Evolutionary conservation across 495 filamentous ascomycete genomes (phyloP).

Genomic region (Aspergillus affinis): DNA sequence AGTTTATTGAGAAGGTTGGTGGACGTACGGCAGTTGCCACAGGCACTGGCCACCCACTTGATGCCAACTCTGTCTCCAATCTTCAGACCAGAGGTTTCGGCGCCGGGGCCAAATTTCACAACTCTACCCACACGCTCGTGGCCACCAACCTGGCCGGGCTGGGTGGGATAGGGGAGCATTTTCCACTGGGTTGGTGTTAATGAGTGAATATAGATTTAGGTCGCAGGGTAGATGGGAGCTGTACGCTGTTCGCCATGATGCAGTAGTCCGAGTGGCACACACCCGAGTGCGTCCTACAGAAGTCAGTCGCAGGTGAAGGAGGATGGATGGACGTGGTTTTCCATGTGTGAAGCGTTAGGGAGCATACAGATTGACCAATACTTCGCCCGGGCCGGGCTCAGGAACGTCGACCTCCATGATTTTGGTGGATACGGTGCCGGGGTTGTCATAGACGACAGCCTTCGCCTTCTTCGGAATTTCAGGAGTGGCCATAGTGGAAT

Average conservation of each 20-base stretch:
- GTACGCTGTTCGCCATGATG: slow-evolving; percentile 45
- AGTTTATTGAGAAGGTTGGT: too few species aligned
- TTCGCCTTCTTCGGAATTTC: neutral
- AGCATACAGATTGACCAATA: neutral
- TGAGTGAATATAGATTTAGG: neutral
- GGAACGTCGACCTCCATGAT: neutral
- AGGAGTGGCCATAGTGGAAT: neutral
- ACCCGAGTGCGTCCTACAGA: slow-evolving; percentile 52
- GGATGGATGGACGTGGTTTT: too few species aligned
- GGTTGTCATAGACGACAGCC: neutral
- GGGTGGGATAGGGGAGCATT: neutral
- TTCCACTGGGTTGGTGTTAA: neutral
- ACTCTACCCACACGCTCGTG: slow-evolving; percentile 1
- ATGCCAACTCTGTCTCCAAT: slow-evolving; percentile 57
- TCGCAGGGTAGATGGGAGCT: too few species aligned
- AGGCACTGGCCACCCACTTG: slow-evolving; percentile 36
- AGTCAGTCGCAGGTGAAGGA: too few species aligned
- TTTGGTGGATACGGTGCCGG: neutral
- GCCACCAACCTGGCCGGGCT: neutral
- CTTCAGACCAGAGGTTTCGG: slow-evolving; percentile 47
- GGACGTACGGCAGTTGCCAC: slow-evolving; percentile 27
- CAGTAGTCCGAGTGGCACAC: slow-evolving; percentile 59
- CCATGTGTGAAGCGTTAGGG: neutral
- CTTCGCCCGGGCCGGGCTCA: neutral
- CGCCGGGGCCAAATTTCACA: slow-evolving; percentile 21